These are phyloP conservation scores for Myxozyma melibiosi DNA, from an alignment of 805 yeast genomes.

Conservation along the genomic window DNA sequence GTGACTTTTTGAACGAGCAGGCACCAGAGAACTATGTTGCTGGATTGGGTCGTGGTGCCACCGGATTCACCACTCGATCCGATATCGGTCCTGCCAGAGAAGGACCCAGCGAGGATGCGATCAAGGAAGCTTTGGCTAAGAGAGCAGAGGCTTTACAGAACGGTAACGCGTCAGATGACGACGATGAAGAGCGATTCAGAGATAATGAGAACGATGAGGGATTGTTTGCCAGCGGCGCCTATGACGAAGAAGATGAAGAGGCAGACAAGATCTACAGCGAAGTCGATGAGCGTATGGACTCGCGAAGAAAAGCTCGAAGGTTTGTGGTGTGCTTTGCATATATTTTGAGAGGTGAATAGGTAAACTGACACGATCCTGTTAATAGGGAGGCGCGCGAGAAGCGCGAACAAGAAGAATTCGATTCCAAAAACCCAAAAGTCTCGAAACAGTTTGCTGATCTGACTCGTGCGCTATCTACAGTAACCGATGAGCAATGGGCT, in stretches of 20 bases:
- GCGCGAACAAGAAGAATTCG: constrained; percentile 36
- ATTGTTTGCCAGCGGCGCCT: constrained; percentile 37
- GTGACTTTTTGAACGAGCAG: constrained; percentile 70
- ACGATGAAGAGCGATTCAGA: constrained; percentile 41
- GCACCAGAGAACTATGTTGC: constrained; percentile 91
- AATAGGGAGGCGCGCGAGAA: constrained; percentile 37
- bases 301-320: constrained; percentile 37
- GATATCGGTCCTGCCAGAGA: constrained; percentile 60
- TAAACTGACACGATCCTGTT: not conserved
- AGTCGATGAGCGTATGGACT: constrained; percentile 59
- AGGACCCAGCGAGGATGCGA: constrained; percentile 45
- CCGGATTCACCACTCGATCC: constrained; percentile 86
- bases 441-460: constrained; percentile 66
- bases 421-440: constrained; percentile 41
- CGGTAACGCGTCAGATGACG: constrained; percentile 35
- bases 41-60: constrained; percentile 94
- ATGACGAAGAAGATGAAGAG: constrained; percentile 68
- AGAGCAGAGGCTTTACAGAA: constrained; percentile 35
- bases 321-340: not conserved
- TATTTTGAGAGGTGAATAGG: constrained; percentile 9
- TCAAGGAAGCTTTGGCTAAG: constrained; percentile 36
- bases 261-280: constrained; percentile 71
- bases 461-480: constrained; percentile 59
- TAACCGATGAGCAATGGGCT: constrained; percentile 77
- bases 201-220: constrained; percentile 44